Evolutionary conservation across 208 protist species (phyloP).

Genomic region (Wallacemonas sp.): DNA sequence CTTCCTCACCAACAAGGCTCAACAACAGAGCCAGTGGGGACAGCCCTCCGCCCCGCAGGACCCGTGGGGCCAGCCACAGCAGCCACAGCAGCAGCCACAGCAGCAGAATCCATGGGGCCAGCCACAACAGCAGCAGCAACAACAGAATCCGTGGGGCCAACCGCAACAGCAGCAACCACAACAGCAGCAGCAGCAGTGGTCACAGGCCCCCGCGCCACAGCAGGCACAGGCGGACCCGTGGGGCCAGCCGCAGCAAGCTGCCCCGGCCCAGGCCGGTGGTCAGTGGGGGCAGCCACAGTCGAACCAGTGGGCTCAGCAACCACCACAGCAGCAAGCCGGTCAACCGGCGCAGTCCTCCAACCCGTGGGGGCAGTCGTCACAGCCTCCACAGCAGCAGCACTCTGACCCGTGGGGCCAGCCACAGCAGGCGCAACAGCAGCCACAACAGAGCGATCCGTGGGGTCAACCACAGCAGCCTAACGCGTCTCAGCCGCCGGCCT

Average conservation of each 20-base stretch:
- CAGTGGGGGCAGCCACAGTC: background rate
- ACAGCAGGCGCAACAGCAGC: slow-evolving; percentile 24
- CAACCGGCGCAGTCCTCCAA: background rate
- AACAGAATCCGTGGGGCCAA: slow-evolving; percentile 7
- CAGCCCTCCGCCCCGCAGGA: background rate
- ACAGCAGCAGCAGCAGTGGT: slow-evolving; percentile 1
- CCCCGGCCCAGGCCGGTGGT: background rate
- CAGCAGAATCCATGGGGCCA: background rate
- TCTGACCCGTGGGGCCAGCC: slow-evolving; percentile 15
- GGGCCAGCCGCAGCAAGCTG: slow-evolving; percentile 11
- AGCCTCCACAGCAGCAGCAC: slow-evolving; percentile 4
- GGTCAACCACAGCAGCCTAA: slow-evolving; percentile 11
- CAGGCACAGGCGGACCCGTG: slow-evolving; percentile 18
- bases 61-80: background rate
- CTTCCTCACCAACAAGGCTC: slow-evolving; percentile 35
- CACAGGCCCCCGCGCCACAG: too few relatives aligned
- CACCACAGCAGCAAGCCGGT: slow-evolving; percentile 4
- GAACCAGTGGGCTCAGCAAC: slow-evolving; percentile 6
- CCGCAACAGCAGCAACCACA: background rate
- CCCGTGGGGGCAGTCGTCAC: slow-evolving; percentile 1
- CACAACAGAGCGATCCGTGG: slow-evolving; percentile 12
- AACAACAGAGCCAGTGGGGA: slow-evolving; percentile 16
- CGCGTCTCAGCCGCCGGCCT: background rate
- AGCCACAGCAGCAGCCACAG: slow-evolving; percentile 10
- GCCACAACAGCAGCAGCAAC: slow-evolving; percentile 11